Evolutionary conservation across 1,284 basidiomycete species (phyloP).

Genomic region (Tilletia walkeri): DNA sequence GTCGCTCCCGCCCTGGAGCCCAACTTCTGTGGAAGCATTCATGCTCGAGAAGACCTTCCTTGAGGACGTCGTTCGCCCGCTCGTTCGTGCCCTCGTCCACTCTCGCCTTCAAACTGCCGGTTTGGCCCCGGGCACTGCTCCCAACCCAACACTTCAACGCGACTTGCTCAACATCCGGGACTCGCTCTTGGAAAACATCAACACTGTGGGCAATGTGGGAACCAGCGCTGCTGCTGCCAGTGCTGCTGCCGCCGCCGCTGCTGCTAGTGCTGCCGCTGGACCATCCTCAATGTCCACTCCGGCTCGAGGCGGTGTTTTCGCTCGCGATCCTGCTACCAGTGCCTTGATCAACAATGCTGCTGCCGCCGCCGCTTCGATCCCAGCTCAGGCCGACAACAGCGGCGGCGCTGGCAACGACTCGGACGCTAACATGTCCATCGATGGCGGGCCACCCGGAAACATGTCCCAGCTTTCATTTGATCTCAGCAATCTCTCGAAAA

Average conservation of each 20-base stretch:
- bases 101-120: neutral
- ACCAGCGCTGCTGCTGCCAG: neutral
- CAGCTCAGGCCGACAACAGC: neutral
- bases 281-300: too few species aligned
- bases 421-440: neutral
- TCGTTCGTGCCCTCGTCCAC: slow-evolving; percentile 8
- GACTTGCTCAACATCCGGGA: slow-evolving; percentile 2
- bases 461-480: neutral
- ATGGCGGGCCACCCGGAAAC: neutral
- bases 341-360: too few species aligned
- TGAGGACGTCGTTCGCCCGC: slow-evolving; percentile 8
- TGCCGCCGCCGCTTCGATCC: too few species aligned
- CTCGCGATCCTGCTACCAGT: too few species aligned
- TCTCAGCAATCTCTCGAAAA: neutral
- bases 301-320: too few species aligned
- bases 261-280: neutral
- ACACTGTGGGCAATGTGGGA: neutral
- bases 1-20: neutral
- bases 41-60: slow-evolving; percentile 12
- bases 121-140: neutral
- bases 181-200: slow-evolving; percentile 1
- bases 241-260: neutral
- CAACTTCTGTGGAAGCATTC: neutral
- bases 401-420: neutral
- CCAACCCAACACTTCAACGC: neutral